Conservation (phyloP, 768 basidiomycete genomes). For the Albatrellus ellisii region DNA sequence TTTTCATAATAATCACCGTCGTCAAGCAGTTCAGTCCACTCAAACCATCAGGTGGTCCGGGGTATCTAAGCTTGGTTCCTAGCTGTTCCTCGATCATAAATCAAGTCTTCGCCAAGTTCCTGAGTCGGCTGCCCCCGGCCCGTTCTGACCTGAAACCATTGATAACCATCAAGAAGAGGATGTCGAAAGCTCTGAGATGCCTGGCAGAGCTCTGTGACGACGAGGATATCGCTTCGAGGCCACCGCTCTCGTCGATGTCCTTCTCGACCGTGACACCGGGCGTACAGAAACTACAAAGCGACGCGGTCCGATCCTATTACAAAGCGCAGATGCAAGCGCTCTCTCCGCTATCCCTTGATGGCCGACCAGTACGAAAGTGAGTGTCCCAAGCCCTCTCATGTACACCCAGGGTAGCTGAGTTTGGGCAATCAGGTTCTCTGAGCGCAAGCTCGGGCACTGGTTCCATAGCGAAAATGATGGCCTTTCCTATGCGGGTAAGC, state of each 20-base stretch:
- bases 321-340: conserved; percentile 34
- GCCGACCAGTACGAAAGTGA: conserved; percentile 50
- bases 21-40: background rate
- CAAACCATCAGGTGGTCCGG: conserved; percentile 33
- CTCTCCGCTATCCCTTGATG: conserved; percentile 42
- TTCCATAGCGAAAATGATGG: conserved; percentile 32
- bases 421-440: conserved; percentile 35
- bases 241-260: conserved; percentile 50
- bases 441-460: conserved; percentile 47
- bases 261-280: conserved; percentile 51
- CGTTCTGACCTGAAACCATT: conserved; percentile 32
- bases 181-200: conserved; percentile 37
- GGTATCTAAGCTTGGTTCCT: conserved; percentile 40
- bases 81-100: conserved; percentile 49
- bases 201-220: conserved; percentile 40
- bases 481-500: background rate
- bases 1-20: background rate
- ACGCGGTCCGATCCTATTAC: conserved; percentile 32
- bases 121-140: conserved; percentile 36
- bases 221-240: conserved; percentile 31
- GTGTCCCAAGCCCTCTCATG: conserved; percentile 13
- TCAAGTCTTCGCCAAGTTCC: conserved; percentile 48
- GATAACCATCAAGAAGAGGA: conserved; percentile 30
- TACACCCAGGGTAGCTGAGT: background rate
- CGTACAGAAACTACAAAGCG: conserved; percentile 36